Conservation (phyloP, 2,329 filamentous ascomycete genomes). For the Stylonectria norvegica region DNA sequence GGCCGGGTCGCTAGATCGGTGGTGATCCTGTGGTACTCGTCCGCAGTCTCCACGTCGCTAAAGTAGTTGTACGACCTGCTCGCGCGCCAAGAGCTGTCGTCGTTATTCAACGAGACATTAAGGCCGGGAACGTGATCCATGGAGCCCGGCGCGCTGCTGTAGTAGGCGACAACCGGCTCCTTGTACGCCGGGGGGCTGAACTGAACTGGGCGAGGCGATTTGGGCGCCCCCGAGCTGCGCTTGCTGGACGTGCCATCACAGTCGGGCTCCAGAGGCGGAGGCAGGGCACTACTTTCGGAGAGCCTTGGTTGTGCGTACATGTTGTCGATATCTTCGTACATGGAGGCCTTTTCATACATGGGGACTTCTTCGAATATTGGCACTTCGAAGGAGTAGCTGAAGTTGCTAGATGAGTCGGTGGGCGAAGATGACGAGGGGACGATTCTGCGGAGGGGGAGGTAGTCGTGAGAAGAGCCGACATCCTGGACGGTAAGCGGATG, state of each 20-base stretch:
- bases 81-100: constrained; percentile 13
- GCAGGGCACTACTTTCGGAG: constrained; percentile 19
- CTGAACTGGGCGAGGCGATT: constrained; percentile 14
- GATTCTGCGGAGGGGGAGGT: constrained; percentile 5
- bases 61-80: constrained; percentile 25
- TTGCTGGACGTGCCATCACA: constrained; percentile 22
- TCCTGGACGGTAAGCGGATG: constrained; percentile 41
- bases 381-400: constrained; percentile 18
- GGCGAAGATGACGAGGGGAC: constrained; percentile 19
- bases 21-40: constrained; percentile 36
- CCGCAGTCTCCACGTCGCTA: constrained; percentile 30
- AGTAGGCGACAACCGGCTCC: not conserved
- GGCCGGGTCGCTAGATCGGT: constrained; percentile 30
- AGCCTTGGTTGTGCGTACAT: constrained; percentile 1
- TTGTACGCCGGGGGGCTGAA: not conserved
- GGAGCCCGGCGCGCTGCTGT: not conserved
- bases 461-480: constrained; percentile 27
- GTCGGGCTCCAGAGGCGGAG: constrained; percentile 23
- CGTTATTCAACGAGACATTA: constrained; percentile 13
- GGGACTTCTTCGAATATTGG: constrained; percentile 21
- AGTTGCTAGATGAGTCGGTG: constrained; percentile 24
- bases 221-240: constrained; percentile 19
- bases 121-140: constrained; percentile 9
- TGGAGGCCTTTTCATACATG: constrained; percentile 1
- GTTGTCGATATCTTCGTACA: constrained; percentile 14